Base-by-base conservation (phyloP, 805 yeast species). In the Barnettozyma wickerhamii region DNA sequence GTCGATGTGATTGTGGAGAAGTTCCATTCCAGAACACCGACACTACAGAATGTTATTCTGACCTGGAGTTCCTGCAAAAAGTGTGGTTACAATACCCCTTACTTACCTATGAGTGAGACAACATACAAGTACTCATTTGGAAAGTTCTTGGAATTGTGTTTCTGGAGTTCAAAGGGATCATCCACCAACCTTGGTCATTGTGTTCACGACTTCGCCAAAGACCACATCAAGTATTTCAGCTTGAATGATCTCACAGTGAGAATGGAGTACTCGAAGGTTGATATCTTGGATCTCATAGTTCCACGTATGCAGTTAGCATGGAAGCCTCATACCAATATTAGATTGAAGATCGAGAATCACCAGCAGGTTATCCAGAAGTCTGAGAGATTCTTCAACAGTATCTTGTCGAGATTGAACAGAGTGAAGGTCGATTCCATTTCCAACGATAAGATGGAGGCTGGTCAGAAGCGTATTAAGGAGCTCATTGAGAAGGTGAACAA, bases 91-190 rank as follows among this genome's bases (percentile, higher is more conserved):
- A 69, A 82, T 0, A 80, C 95, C 3, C 93, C 96, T 0, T 79
- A 84, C 6, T 64, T 81, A 12, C 85, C 86, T 15, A 78, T 95
- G 82, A 84, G 85, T 52, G 91, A 88, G 36, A 80, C 80, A 30
- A 81, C 97, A 0, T 90, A 95, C 82, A 88, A 82, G 54, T 81
- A 81, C 48, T 91, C 98, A 0, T 82, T 93, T 62, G 99, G 98
- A 0, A 95, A 95, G 56, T 93, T 85, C 57, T 66, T 93, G 19
- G 98, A 93, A 64, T 66, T 90, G 18, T 69, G 84, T 23, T 90
- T 90, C 57, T 88, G 95, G 85, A 76, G 84, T 41, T 62, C 68
- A 27, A 68, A 66, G 15, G 65, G 78, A 29, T 68, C 75, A 12
- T 66, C 79, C 42, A 68, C 79, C 6, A 83, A 80, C 3, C 62